These are phyloP conservation scores for Beta vulgaris DNA, from an alignment of 148 eudicot species.

Conservation along the genomic window DNA sequence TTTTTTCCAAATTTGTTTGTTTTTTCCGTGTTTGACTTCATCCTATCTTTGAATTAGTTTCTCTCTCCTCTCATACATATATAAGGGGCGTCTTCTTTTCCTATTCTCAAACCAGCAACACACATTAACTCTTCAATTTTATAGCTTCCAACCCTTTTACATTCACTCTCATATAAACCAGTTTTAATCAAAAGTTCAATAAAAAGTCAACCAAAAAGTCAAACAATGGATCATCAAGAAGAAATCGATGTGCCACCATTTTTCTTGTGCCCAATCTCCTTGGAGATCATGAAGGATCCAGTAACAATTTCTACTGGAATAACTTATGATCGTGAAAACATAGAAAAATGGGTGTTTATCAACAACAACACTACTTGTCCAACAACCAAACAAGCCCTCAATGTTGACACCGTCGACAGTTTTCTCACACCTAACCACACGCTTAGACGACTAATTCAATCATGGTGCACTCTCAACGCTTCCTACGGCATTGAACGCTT, in stretches of 20 bases:
- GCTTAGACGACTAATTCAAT: constrained; percentile 68
- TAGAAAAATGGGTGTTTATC: constrained; percentile 61
- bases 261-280: constrained; percentile 67
- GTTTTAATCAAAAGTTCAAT: neutral
- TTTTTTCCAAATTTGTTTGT: neutral
- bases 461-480: constrained; percentile 85
- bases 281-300: constrained; percentile 75
- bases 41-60: neutral
- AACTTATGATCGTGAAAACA: constrained; percentile 67
- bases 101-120: neutral
- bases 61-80: neutral
- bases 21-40: neutral
- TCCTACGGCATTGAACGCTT: constrained; percentile 58
- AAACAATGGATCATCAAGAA: constrained; percentile 23
- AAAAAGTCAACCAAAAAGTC: neutral
- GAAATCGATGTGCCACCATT: constrained; percentile 63
- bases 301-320: constrained; percentile 68
- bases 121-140: neutral
- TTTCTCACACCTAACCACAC: constrained; percentile 76
- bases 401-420: constrained; percentile 12
- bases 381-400: constrained; percentile 61
- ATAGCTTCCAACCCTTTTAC: neutral
- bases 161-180: too few species aligned
- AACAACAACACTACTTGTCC: constrained; percentile 57
- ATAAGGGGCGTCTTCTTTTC: neutral